Percentiles rank a stretch among this genome's conserved stretches.
These are phyloP conservation scores for Linum tenue DNA, from an alignment of 345 rosid genomes.

Conservation along the genomic window DNA sequence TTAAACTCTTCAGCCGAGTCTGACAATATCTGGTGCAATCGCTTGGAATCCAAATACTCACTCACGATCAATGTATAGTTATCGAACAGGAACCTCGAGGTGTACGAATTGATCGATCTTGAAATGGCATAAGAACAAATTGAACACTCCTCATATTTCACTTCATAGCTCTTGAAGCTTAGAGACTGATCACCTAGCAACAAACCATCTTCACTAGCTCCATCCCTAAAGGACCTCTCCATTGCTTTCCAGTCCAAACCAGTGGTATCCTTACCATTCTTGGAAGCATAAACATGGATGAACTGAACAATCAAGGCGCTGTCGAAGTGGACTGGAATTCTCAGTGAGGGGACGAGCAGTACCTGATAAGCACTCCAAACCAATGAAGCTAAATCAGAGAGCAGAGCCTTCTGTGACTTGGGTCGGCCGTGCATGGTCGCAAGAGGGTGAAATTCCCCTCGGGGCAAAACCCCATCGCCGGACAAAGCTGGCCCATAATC, in stretches of 20 bases:
- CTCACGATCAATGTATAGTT: slow-evolving; percentile 91
- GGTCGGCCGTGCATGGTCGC: slow-evolving; percentile 78
- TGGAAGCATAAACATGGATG: slow-evolving; percentile 59
- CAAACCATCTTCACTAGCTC: slow-evolving; percentile 54
- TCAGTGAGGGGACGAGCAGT: slow-evolving; percentile 74
- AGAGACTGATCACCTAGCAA: slow-evolving; percentile 71
- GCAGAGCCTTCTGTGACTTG: slow-evolving; percentile 68
- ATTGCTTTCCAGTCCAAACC: slow-evolving; percentile 74
- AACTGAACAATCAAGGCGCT: slow-evolving; percentile 70
- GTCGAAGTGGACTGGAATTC: slow-evolving; percentile 82
- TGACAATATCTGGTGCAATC: slow-evolving; percentile 70
- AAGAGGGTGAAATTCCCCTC: slow-evolving; percentile 91
- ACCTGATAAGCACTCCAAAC: slow-evolving; percentile 93
- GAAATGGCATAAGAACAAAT: slow-evolving; percentile 80
- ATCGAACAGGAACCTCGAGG: slow-evolving; percentile 94
- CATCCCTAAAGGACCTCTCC: slow-evolving; percentile 59
- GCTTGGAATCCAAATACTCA: slow-evolving; percentile 93
- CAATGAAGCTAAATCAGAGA: slow-evolving; percentile 70
- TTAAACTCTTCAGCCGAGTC: slow-evolving; percentile 75
- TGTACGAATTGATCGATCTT: slow-evolving; percentile 68
- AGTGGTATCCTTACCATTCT: slow-evolving; percentile 31
- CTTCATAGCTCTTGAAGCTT: slow-evolving; percentile 46
- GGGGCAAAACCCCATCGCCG: slow-evolving; percentile 83
- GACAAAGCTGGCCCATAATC: slow-evolving; percentile 91
- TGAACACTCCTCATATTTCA: slow-evolving; percentile 58